Percentiles rank a stretch among this genome's conserved stretches.
phyloP scores from a whole-genome alignment of 495 filamentous ascomycete genomes.

The Daldinia vernicosa region DNA sequence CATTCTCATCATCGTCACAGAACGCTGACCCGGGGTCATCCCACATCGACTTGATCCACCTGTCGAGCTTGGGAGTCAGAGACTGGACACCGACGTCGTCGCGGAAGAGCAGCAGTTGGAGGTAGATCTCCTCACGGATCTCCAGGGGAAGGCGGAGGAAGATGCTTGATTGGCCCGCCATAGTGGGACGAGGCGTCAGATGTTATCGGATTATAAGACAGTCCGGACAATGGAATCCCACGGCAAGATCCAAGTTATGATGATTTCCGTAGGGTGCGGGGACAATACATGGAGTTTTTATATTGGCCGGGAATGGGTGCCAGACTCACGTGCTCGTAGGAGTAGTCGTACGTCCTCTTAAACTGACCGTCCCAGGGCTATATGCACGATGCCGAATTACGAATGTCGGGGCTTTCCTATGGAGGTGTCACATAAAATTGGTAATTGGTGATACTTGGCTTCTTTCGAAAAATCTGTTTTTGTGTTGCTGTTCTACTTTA shows the following conservation, averaged over 20 bases:
- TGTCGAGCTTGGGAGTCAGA: not conserved
- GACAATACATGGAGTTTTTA: not conserved
- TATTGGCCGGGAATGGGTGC: not conserved
- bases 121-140: constrained; percentile 14
- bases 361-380: not conserved
- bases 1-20: not conserved
- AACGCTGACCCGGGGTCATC: not conserved
- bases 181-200: not conserved
- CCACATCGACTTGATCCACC: not conserved
- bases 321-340: not conserved
- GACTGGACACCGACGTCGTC: constrained; percentile 4
- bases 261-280: not conserved
- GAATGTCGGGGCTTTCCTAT: not conserved
- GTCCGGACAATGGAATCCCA: not conserved
- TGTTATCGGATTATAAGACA: not conserved
- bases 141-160: constrained; percentile 9
- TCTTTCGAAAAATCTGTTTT: not conserved
- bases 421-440: not conserved
- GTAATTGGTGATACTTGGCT: not conserved
- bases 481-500: not conserved
- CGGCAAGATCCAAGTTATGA: not conserved
- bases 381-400: not conserved
- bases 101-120: not conserved
- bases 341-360: not conserved
- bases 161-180: constrained; percentile 3